Percentiles rank a stretch among this genome's conserved stretches.
phyloP scores from a whole-genome alignment of 1,139 yeast species.

The Schwanniomyces etchellsii region DNA sequence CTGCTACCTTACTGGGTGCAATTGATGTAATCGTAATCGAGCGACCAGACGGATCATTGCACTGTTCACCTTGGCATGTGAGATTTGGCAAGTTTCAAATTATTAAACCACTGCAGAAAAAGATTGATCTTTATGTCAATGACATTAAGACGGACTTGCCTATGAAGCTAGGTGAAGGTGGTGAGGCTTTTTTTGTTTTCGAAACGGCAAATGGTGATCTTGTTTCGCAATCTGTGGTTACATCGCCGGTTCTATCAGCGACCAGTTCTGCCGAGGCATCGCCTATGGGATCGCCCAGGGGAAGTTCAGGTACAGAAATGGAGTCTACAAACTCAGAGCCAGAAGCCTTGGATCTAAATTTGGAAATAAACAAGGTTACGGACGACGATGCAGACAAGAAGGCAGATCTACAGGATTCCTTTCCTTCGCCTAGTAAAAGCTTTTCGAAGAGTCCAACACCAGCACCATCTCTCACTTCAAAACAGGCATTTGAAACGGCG shows the following conservation, averaged over 20 bases:
- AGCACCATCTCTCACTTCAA: constrained; percentile 16
- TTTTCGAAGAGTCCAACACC: constrained; percentile 15
- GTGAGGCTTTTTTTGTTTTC: constrained; percentile 96
- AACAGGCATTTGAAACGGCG: constrained; percentile 58
- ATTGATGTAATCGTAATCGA: constrained; percentile 97
- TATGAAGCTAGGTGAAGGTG: constrained; percentile 96
- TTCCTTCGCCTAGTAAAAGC: constrained; percentile 11
- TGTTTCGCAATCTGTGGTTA: constrained; percentile 73
- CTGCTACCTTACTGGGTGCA: constrained; percentile 95
- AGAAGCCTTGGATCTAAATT: constrained; percentile 31
- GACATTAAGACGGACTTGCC: constrained; percentile 78
- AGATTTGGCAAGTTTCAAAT: constrained; percentile 92
- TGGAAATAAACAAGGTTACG: constrained; percentile 1
- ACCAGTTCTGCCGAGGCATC: constrained; percentile 59
- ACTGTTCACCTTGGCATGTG: constrained; percentile 95
- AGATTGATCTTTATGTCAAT: constrained; percentile 83
- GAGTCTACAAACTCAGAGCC: constrained; percentile 16
- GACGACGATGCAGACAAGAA: constrained; percentile 21
- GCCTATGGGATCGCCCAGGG: constrained; percentile 30
- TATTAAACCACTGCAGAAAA: constrained; percentile 92
- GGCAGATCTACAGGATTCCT: constrained; percentile 19
- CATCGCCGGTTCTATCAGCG: constrained; percentile 91
- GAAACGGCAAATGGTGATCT: constrained; percentile 59
- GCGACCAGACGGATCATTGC: constrained; percentile 73
- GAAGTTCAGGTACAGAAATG: constrained; percentile 9